Evolutionary conservation across 192 early-diverging fungal species (phyloP).

Genomic region (Podila minutissima): DNA sequence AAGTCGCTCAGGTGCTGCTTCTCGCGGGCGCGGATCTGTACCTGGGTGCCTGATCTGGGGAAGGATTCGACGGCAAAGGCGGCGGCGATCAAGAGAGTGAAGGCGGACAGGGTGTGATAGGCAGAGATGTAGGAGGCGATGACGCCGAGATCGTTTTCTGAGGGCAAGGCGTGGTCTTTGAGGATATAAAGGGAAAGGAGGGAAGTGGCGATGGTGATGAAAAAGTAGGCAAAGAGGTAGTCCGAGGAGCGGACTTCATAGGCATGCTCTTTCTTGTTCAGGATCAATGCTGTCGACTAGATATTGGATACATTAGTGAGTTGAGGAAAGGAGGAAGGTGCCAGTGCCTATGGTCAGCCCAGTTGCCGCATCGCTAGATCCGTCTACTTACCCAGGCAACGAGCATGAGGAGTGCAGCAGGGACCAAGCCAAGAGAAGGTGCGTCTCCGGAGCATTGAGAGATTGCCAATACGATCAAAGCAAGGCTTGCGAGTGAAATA

Average conservation of each 20-base stretch:
- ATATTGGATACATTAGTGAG: neutral
- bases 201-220: neutral
- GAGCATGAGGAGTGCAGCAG: neutral
- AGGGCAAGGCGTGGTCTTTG: neutral
- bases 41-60: slow-evolving; percentile 16
- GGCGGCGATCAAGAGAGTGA: slow-evolving; percentile 4
- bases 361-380: neutral
- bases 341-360: too few species aligned
- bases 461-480: neutral
- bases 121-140: neutral
- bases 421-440: neutral
- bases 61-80: slow-evolving; percentile 30
- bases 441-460: neutral
- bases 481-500: slow-evolving; percentile 6
- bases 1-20: slow-evolving; percentile 25
- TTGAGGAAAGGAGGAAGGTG: neutral
- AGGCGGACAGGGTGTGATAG: slow-evolving; percentile 6
- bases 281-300: slow-evolving; percentile 12
- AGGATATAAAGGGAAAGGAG: slow-evolving; percentile 22
- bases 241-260: slow-evolving; percentile 35
- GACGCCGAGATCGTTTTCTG: neutral
- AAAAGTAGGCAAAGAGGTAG: slow-evolving; percentile 14
- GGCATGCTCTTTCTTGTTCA: slow-evolving; percentile 20
- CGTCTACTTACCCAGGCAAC: slow-evolving; percentile 19
- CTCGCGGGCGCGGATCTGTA: slow-evolving; percentile 27